Evolutionary conservation across 495 filamentous ascomycete genomes (phyloP).

Genomic region (Trypethelium eluteriae): DNA sequence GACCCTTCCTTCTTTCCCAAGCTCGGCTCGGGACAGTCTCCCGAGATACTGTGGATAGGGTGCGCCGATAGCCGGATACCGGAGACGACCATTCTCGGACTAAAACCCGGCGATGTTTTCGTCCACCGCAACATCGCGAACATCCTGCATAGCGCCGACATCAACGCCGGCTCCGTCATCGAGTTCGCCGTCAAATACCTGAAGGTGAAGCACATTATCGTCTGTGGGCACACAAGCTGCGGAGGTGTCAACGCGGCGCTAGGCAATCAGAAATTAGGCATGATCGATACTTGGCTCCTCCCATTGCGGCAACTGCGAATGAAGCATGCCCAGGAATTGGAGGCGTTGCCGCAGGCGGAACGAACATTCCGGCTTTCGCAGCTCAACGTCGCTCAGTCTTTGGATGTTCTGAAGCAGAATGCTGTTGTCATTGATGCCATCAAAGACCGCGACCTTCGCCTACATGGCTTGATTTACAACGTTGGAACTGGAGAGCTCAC

Average conservation of each 20-base stretch:
- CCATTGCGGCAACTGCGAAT: conserved; percentile 58
- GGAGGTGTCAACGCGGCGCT: conserved; percentile 69
- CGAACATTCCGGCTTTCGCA: conserved; percentile 28
- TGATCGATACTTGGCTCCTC: conserved; percentile 71
- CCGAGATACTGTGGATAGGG: conserved; percentile 82
- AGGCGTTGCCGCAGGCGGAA: conserved; percentile 26
- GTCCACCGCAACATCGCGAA: conserved; percentile 95
- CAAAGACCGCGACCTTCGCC: conserved; percentile 33
- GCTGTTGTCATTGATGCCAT: conserved; percentile 34
- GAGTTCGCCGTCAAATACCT: conserved; percentile 70
- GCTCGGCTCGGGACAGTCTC: conserved; percentile 60
- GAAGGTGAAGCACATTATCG: conserved; percentile 71
- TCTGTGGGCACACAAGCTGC: conserved; percentile 78
- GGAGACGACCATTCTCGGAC: conserved; percentile 73
- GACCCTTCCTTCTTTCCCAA: conserved; percentile 66
- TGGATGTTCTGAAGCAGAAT: conserved; percentile 34
- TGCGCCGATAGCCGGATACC: conserved; percentile 86
- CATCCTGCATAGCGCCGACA: conserved; percentile 67
- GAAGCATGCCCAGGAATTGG: conserved; percentile 49
- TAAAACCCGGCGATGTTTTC: conserved; percentile 83
- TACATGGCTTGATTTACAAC: conserved; percentile 40
- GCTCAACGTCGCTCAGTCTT: conserved; percentile 34
- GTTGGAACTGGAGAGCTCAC: conserved; percentile 32
- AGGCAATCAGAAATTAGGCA: conserved; percentile 58
- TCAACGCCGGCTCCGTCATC: conserved; percentile 70